Percentiles rank a stretch among this genome's conserved stretches.
Conservation (phyloP, 305 asterid genomes). For the Fraxinus latifolia region DNA sequence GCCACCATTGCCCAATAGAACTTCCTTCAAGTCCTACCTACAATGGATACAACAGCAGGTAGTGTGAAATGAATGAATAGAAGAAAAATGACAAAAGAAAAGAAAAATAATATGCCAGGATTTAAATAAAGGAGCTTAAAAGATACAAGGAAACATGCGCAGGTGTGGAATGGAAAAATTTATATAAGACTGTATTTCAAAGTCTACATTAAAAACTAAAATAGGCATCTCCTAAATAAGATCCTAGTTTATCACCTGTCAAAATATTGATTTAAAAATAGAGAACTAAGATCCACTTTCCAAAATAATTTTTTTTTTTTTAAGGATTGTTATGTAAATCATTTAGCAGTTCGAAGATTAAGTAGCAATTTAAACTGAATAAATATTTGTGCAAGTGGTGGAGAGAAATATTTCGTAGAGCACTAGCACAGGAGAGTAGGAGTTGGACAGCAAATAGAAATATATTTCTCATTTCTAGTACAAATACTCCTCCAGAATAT, state of each 20-base stretch:
- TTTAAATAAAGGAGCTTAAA: not conserved
- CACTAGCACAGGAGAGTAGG: not conserved
- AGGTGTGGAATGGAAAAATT: not conserved
- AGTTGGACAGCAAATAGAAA: not conserved
- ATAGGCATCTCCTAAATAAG: not conserved
- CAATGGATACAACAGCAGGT: conserved; percentile 24
- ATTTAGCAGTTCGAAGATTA: not conserved
- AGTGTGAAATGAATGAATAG: conserved; percentile 5
- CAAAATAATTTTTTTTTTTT: not conserved
- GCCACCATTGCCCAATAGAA: conserved; percentile 95
- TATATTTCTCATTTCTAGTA: not conserved
- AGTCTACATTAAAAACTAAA: not conserved
- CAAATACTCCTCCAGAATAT: not conserved
- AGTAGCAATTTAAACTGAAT: not conserved
- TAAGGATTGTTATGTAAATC: not conserved
- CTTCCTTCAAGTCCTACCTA: conserved; percentile 99
- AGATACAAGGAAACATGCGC: not conserved
- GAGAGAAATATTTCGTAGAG: not conserved
- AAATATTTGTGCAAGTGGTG: not conserved
- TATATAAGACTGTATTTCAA: not conserved
- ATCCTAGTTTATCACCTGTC: not conserved
- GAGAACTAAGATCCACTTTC: not conserved
- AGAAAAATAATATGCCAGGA: not conserved
- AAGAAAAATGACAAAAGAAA: not conserved
- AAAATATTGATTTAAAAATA: not conserved